Evolutionary conservation across 345 rosid species (phyloP).

Genomic region (Atalantia buxifolia): DNA sequence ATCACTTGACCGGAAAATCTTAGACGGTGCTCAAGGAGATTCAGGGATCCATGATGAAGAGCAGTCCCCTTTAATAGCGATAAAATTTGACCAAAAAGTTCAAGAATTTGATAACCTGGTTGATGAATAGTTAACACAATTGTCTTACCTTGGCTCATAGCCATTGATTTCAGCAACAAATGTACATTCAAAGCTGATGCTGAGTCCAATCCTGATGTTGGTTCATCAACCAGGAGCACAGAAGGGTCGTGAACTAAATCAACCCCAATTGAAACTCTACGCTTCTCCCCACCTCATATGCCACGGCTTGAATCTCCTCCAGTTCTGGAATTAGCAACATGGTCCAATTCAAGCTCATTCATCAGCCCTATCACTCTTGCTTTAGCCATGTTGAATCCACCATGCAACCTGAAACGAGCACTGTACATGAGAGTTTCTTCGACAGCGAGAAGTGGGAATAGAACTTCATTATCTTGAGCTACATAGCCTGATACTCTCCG

Average conservation of each 20-base stretch:
- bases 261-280: slow-evolving; percentile 30
- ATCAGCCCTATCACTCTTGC: slow-evolving; percentile 16
- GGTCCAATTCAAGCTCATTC: slow-evolving; percentile 25
- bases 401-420: slow-evolving; percentile 27
- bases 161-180: slow-evolving; percentile 22
- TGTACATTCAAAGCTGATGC: slow-evolving; percentile 25
- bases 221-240: slow-evolving; percentile 31
- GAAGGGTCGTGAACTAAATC: slow-evolving; percentile 25
- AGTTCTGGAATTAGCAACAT: slow-evolving; percentile 22
- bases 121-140: slow-evolving; percentile 30
- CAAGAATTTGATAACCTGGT: slow-evolving; percentile 26
- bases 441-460: slow-evolving; percentile 31
- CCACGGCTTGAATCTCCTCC: slow-evolving; percentile 20
- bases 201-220: slow-evolving; percentile 32
- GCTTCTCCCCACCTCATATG: slow-evolving; percentile 33
- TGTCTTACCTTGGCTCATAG: slow-evolving; percentile 21
- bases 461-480: slow-evolving; percentile 21
- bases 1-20: slow-evolving; percentile 19
- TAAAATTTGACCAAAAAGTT: slow-evolving; percentile 24
- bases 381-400: slow-evolving; percentile 8
- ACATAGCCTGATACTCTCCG: slow-evolving; percentile 24
- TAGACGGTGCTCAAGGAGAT: slow-evolving; percentile 20
- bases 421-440: slow-evolving; percentile 28
- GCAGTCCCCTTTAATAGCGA: slow-evolving; percentile 24
- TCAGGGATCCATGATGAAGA: slow-evolving; percentile 25